Conservation (phyloP, 345 rosid genomes). For the Hibiscus syriacus region DNA sequence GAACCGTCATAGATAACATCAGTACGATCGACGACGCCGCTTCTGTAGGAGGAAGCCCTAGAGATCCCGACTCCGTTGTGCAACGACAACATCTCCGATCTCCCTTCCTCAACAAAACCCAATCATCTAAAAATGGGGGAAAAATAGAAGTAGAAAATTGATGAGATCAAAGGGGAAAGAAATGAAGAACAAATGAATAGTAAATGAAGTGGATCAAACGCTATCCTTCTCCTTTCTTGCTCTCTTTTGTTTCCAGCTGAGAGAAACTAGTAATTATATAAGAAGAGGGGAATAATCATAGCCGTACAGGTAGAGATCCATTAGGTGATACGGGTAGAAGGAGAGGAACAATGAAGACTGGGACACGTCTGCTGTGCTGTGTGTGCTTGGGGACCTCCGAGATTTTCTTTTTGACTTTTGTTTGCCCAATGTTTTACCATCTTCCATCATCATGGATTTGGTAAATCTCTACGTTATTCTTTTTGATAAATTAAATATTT, state of each 20-base stretch:
- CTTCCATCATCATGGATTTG: too few relatives aligned
- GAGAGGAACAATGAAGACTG: background rate
- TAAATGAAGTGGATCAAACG: constrained; percentile 13
- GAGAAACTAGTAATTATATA: background rate
- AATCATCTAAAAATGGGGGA: constrained; percentile 10
- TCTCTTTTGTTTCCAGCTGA: background rate
- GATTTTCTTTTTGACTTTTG: too few relatives aligned
- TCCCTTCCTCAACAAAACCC: constrained; percentile 10
- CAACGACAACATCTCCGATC: constrained; percentile 42
- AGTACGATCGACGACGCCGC: constrained; percentile 26
- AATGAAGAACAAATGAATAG: background rate
- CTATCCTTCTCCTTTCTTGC: background rate
- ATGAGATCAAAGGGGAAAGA: constrained; percentile 16
- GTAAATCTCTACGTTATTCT: too few relatives aligned
- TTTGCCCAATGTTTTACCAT: too few relatives aligned
- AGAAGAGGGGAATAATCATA: background rate
- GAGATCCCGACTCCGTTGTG: constrained; percentile 41
- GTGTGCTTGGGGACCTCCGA: too few relatives aligned
- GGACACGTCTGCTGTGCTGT: constrained; percentile 13
- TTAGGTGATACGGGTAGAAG: too few relatives aligned
- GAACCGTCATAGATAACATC: constrained; percentile 18
- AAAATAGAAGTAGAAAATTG: background rate
- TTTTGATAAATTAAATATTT: too few relatives aligned
- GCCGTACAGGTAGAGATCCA: constrained; percentile 13
- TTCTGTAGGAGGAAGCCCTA: constrained; percentile 23